Conservation (phyloP, 495 filamentous ascomycete genomes). For the Hypoxylon perforatum region DNA sequence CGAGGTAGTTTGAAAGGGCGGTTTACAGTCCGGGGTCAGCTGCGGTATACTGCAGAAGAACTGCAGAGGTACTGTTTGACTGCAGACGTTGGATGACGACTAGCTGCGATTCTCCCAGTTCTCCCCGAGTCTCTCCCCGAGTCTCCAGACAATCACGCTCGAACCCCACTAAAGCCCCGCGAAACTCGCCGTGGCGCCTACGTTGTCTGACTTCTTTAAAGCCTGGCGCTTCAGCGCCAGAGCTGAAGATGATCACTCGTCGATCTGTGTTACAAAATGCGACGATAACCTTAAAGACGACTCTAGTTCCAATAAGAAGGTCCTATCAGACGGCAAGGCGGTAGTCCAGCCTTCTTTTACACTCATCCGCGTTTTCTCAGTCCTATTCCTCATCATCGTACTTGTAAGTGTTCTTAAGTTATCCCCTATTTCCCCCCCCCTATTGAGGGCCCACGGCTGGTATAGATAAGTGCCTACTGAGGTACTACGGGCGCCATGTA, state of each 20-base stretch:
- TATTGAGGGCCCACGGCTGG: constrained; percentile 27
- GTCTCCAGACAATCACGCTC: constrained; percentile 37
- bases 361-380: constrained; percentile 52
- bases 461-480: constrained; percentile 11
- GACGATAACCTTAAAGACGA: constrained; percentile 13
- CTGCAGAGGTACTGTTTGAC: neutral
- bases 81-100: constrained; percentile 33
- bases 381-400: constrained; percentile 55
- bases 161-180: constrained; percentile 49
- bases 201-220: constrained; percentile 32
- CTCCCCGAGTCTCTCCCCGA: constrained; percentile 25
- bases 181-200: constrained; percentile 47
- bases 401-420: constrained; percentile 55
- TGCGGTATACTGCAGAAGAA: too few species aligned
- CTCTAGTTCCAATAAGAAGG: constrained; percentile 9
- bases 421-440: constrained; percentile 13
- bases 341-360: constrained; percentile 25
- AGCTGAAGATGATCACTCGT: constrained; percentile 42
- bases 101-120: too few species aligned
- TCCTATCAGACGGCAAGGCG: constrained; percentile 27
- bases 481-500: neutral
- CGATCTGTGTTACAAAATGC: constrained; percentile 15
- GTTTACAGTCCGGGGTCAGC: constrained; percentile 25
- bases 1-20: constrained; percentile 22
- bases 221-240: constrained; percentile 48